Evolutionary conservation across 1,284 basidiomycete genomes (phyloP).

Genomic region (Ustilago sp.): DNA sequence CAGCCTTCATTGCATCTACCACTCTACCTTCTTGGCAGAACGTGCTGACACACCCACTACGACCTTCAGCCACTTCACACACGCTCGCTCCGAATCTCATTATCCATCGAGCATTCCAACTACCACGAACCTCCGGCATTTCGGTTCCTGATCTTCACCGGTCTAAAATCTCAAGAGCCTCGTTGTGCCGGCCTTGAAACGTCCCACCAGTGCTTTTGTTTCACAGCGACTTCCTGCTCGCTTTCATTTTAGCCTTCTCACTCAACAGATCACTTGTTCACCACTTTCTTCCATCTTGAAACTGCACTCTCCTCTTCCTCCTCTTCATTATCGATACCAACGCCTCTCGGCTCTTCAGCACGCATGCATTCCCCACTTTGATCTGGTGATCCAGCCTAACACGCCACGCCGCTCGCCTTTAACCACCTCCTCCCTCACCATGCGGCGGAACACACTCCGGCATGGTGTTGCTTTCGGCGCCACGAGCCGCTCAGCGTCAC

Average conservation of each 20-base stretch:
- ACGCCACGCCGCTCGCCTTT: conserved; percentile 11
- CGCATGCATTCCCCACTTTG: conserved; percentile 12
- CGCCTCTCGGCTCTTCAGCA: conserved; percentile 11
- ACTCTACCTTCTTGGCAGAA: neutral
- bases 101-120: neutral
- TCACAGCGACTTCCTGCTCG: neutral
- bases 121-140: neutral
- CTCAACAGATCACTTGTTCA: neutral
- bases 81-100: neutral
- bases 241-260: conserved; percentile 5
- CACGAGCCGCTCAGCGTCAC: neutral
- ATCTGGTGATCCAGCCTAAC: conserved; percentile 2
- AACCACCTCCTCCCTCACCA: conserved; percentile 14
- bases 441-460: conserved; percentile 26
- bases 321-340: neutral
- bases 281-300: neutral
- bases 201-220: neutral
- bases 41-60: neutral
- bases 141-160: neutral
- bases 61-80: neutral
- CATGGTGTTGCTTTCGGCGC: conserved; percentile 7
- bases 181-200: neutral
- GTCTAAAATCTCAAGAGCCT: neutral
- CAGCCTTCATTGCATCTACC: neutral
- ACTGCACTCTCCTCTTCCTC: conserved; percentile 1